phyloP scores from a whole-genome alignment of 176 grass and related monocot genomes.

The Ampelocalamus luodianensis region DNA sequence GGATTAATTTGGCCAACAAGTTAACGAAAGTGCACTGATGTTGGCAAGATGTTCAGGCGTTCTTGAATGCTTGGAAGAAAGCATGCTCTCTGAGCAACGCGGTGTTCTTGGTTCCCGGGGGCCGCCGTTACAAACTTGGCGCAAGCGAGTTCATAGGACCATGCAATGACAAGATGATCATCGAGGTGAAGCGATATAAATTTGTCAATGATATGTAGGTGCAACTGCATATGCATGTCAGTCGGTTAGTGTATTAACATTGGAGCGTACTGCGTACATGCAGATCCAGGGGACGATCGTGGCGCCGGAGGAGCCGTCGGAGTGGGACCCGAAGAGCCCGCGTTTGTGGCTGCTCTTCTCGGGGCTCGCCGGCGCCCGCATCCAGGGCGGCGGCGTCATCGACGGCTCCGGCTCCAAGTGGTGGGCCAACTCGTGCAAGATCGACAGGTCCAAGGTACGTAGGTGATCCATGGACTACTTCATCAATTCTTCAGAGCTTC shows the following conservation, averaged over 20 bases:
- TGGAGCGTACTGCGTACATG: neutral
- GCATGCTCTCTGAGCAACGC: slow-evolving; percentile 78
- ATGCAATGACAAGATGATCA: slow-evolving; percentile 59
- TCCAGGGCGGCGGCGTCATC: slow-evolving; percentile 85
- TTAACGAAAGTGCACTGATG: neutral
- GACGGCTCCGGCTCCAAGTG: slow-evolving; percentile 93
- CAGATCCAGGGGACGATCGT: slow-evolving; percentile 85
- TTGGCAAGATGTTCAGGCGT: slow-evolving; percentile 50
- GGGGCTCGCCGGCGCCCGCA: slow-evolving; percentile 61
- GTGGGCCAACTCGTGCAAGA: slow-evolving; percentile 98
- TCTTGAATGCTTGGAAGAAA: slow-evolving; percentile 62
- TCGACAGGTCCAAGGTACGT: slow-evolving; percentile 68
- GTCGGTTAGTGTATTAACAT: neutral
- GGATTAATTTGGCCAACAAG: neutral
- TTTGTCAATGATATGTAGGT: neutral
- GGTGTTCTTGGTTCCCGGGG: slow-evolving; percentile 71
- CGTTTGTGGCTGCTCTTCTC: slow-evolving; percentile 75
- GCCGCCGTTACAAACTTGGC: slow-evolving; percentile 68
- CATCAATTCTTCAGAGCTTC: neutral
- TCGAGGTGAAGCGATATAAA: slow-evolving; percentile 52
- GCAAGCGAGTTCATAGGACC: slow-evolving; percentile 67
- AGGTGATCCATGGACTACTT: too few species aligned
- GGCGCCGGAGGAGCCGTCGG: slow-evolving; percentile 72
- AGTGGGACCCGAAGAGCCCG: slow-evolving; percentile 73
- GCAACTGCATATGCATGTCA: neutral